Evolutionary conservation across 179 eudicot species (phyloP).

Genomic region (Silene coronaria): DNA sequence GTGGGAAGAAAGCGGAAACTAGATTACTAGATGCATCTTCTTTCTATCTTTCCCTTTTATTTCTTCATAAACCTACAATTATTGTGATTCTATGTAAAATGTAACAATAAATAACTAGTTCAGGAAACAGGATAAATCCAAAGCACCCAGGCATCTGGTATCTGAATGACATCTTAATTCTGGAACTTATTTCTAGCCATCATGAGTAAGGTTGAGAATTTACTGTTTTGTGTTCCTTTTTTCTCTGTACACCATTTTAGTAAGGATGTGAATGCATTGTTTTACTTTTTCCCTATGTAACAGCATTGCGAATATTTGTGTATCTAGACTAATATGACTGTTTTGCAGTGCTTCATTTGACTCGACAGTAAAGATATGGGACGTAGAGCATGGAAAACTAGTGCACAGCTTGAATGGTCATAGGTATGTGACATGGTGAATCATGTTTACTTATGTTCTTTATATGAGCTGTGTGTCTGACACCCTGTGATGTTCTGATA

Average conservation of each 20-base stretch:
- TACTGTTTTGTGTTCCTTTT: slow-evolving; percentile 4
- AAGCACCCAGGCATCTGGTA: background rate
- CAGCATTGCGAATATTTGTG: background rate
- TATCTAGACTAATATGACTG: slow-evolving; percentile 9
- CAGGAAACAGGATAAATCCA: background rate
- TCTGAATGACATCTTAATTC: background rate
- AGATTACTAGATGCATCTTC: background rate
- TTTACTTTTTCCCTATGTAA: background rate
- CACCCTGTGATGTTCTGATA: background rate
- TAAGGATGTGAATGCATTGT: slow-evolving; percentile 8
- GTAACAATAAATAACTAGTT: background rate
- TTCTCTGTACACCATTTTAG: background rate
- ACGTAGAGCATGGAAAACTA: slow-evolving; percentile 59
- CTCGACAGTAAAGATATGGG: slow-evolving; percentile 96
- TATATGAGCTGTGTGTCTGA: background rate
- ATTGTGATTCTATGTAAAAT: too few species aligned
- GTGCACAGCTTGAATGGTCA: slow-evolving; percentile 78
- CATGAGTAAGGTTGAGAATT: slow-evolving; percentile 3
- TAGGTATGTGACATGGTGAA: slow-evolving; percentile 42
- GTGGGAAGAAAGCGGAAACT: background rate
- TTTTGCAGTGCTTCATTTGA: slow-evolving; percentile 89
- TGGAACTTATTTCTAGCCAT: background rate
- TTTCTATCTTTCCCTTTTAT: too few species aligned
- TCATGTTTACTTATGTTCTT: background rate
- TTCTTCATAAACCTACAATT: background rate